Percentiles rank a stretch among this genome's conserved stretches.
These are phyloP conservation scores for Verticillium zaregamsianum DNA, from an alignment of 2,329 filamentous ascomycete species.

Conservation along the genomic window DNA sequence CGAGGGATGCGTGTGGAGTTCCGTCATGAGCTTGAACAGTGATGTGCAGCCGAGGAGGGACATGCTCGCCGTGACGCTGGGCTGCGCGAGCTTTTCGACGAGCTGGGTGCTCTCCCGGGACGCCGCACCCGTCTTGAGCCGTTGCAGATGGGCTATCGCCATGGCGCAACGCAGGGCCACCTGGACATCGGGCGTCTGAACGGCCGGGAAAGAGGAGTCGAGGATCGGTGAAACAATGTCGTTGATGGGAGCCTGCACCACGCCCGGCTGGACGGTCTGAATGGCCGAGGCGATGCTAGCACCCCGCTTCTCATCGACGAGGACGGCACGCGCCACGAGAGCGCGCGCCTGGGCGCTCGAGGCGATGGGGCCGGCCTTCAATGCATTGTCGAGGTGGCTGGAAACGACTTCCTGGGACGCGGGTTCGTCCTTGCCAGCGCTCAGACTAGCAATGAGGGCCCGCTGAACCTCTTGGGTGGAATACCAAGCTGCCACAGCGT, in stretches of 20 bases:
- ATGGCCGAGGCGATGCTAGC: conserved; percentile 53
- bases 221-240: conserved; percentile 36
- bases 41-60: conserved; percentile 57
- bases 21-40: conserved; percentile 54
- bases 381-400: conserved; percentile 61
- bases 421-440: conserved; percentile 42
- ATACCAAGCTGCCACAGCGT: conserved; percentile 89
- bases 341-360: conserved; percentile 65
- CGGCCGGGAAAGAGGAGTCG: conserved; percentile 36
- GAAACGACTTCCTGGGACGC: conserved; percentile 31
- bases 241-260: conserved; percentile 25
- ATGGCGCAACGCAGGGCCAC: conserved; percentile 57
- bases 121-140: conserved; percentile 32
- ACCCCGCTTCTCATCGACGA: conserved; percentile 50
- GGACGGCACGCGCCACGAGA: conserved; percentile 53
- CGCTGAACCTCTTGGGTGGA: conserved; percentile 69
- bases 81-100: conserved; percentile 45
- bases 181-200: conserved; percentile 46
- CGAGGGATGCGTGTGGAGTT: conserved; percentile 41
- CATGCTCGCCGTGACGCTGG: conserved; percentile 36
- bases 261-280: conserved; percentile 42
- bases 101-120: conserved; percentile 40
- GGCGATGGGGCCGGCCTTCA: conserved; percentile 70
- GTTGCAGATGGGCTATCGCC: conserved; percentile 54
- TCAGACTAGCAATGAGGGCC: conserved; percentile 61